These are phyloP conservation scores for Suaeda aralocaspica DNA, from an alignment of 148 eudicot species.

Conservation along the genomic window DNA sequence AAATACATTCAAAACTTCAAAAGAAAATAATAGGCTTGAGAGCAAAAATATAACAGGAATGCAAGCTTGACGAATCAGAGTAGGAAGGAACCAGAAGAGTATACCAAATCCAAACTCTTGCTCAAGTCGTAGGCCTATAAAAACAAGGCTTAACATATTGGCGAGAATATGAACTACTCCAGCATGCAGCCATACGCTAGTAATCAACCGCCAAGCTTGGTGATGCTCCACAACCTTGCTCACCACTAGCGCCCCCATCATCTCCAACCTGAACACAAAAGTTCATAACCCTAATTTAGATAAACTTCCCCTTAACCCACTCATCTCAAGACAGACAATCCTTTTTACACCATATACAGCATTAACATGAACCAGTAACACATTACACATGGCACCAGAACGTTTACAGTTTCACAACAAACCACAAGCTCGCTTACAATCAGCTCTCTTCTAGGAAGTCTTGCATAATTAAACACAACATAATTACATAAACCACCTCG, in stretches of 20 bases:
- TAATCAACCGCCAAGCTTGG: conserved; percentile 58
- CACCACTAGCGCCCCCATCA: conserved; percentile 66
- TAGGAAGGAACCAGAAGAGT: too few relatives aligned
- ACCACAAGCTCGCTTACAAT: neutral
- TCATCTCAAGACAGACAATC: conserved; percentile 1
- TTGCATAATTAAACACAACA: neutral
- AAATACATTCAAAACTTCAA: too few relatives aligned
- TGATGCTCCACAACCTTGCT: conserved; percentile 44
- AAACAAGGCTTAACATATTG: conserved; percentile 70
- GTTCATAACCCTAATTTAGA: conserved; percentile 2
- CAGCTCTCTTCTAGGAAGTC: neutral
- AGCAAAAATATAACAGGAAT: neutral
- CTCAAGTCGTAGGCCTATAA: conserved; percentile 82
- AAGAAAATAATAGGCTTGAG: neutral
- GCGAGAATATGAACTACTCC: conserved; percentile 74
- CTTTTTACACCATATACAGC: neutral
- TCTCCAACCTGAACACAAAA: conserved; percentile 41
- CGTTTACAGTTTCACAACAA: neutral
- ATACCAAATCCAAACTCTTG: conserved; percentile 86
- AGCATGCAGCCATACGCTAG: conserved; percentile 88
- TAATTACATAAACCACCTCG: neutral
- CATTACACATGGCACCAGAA: neutral
- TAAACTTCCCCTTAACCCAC: conserved; percentile 1
- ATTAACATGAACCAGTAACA: neutral
- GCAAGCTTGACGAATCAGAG: neutral